Evolutionary conservation across 345 rosid species (phyloP), one percentile per base, ranked within the genome.

Genomic region (Arabis alpina): DNA sequence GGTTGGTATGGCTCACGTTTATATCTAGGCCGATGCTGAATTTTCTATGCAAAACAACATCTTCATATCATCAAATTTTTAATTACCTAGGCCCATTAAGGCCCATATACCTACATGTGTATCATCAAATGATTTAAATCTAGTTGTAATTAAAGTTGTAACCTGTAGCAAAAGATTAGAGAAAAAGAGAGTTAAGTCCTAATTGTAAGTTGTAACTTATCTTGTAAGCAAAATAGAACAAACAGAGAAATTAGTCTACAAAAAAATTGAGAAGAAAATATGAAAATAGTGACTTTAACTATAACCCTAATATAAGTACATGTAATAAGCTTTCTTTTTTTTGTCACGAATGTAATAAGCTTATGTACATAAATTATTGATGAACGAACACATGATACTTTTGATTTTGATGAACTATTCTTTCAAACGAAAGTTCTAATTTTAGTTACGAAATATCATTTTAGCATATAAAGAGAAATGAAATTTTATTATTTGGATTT

Each of bases 1-100:
- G 54, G 49, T 74, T 66, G 72, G 77, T 74, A 44, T 54, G 37
- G 9, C n/a, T 42, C 19, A 58, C 54, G 44, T 55, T 72, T 55
- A 10, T 71, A 27, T 42, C 43, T 39, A 16, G 9, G 34, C 52
- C 19, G 10, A 2, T 24, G 62, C 55, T 63, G 49, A 63, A 24
- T 63, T 63, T 72, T 54, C 70, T 11, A 11, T 65, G 49, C 47
- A 36, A 62, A 54, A 32, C 25, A 32, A 32, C 64, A 25, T 59
- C 11, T 51, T 53, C 27, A 11, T 23, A 16, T 40, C 36, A 40
- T 14, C 12, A 19, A 36, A 12, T 24, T 24, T 43, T 12, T 23
- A 11, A 24, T 23, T 16, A 39, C 3, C 23, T 10, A 2, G 23
- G 52, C 53, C 39, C 19, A 60, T 27, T 43, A 8, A 42, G 48